A percentile compares a stretch with the other conserved stretches of the same genome.
Conservation (phyloP, 129 eudicot species). For the Arctium lappa region DNA sequence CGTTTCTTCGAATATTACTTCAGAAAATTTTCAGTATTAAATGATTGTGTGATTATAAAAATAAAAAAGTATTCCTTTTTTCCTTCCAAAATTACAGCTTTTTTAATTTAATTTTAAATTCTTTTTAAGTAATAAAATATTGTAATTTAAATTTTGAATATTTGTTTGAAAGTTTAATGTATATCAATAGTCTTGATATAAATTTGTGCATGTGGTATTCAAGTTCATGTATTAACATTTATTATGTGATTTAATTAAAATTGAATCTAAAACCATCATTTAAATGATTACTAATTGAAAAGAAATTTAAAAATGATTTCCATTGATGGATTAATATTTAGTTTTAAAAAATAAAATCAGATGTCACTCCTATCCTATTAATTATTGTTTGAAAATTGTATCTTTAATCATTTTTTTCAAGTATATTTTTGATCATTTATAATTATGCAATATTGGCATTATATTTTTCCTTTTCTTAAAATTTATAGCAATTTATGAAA, state of each 20-base stretch:
- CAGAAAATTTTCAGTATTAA: slow-evolving; percentile 16
- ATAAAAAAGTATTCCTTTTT: not conserved
- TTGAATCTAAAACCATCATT: not conserved
- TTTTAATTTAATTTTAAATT: not conserved
- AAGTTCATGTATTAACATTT: no score
- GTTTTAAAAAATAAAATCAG: not conserved
- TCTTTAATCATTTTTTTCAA: not conserved
- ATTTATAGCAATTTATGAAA: no score
- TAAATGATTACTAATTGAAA: no score
- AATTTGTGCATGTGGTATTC: no score
- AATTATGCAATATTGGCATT: not conserved
- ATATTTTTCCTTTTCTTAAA: not conserved
- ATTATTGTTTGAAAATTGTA: no score
- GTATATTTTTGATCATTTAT: not conserved
- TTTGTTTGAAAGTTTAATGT: no score
- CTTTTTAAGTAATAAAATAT: not conserved
- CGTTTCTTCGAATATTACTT: slow-evolving; percentile 9
- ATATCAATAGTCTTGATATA: no score
- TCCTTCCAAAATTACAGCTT: not conserved
- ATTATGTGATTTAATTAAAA: not conserved
- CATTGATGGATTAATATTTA: not conserved
- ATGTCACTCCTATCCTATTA: not conserved
- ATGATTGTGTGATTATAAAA: slow-evolving; percentile 9
- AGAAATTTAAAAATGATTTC: no score
- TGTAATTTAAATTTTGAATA: not conserved